Evolutionary conservation across 371 early-diverging fungal genomes (phyloP).

Genomic region (Basidiobolus meristosporus): DNA sequence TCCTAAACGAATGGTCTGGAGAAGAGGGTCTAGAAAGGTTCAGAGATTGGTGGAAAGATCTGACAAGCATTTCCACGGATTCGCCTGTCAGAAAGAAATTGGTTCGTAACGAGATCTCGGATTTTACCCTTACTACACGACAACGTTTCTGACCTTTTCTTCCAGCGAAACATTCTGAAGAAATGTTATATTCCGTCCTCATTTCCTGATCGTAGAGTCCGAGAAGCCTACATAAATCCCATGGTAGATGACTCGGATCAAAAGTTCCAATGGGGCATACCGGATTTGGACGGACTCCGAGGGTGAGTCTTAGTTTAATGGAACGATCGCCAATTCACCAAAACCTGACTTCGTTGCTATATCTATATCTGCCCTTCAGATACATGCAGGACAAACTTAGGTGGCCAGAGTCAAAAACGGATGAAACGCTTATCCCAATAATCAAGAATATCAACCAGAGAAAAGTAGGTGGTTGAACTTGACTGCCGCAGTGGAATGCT

Average conservation of each 20-base stretch:
- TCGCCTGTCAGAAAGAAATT: slow-evolving; percentile 29
- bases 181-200: slow-evolving; percentile 31
- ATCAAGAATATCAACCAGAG: too few species aligned
- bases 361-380: too few species aligned
- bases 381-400: too few species aligned
- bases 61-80: slow-evolving; percentile 14
- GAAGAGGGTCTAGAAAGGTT: slow-evolving; percentile 19
- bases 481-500: too few species aligned
- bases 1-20: slow-evolving; percentile 48
- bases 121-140: slow-evolving; percentile 5
- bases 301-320: slow-evolving; percentile 13
- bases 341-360: too few species aligned
- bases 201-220: slow-evolving; percentile 65
- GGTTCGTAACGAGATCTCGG: slow-evolving; percentile 19
- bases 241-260: slow-evolving; percentile 43
- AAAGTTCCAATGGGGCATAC: slow-evolving; percentile 68
- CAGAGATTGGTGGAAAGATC: slow-evolving; percentile 35
- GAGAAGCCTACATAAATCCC: slow-evolving; percentile 66
- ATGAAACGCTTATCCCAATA: too few species aligned
- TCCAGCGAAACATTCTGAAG: slow-evolving; percentile 21
- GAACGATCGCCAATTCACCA: too few species aligned
- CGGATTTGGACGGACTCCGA: slow-evolving; percentile 59
- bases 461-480: too few species aligned
- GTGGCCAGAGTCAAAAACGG: too few species aligned
- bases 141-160: slow-evolving; percentile 8